phyloP scores from a whole-genome alignment of 805 yeast genomes.

The Monosporozyma yasuniensis region DNA sequence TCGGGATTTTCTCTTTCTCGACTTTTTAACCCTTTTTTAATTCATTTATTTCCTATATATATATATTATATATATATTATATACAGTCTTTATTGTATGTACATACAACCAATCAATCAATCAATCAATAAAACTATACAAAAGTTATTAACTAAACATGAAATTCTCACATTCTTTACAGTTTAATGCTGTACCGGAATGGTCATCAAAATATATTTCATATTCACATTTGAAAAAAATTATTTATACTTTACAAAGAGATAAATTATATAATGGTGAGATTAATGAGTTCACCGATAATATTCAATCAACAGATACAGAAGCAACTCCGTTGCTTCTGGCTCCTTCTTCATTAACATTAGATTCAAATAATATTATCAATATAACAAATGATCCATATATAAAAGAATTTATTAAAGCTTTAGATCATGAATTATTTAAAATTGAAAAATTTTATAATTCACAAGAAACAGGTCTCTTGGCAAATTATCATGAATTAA shows the following conservation, averaged over 20 bases:
- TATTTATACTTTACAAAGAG: slow-evolving; percentile 75
- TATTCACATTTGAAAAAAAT: slow-evolving; percentile 81
- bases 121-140: neutral
- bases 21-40: no score
- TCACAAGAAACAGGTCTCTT: slow-evolving; percentile 45
- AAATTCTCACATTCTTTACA: slow-evolving; percentile 92
- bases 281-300: neutral
- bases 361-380: no score
- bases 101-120: neutral
- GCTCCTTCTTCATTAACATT: neutral
- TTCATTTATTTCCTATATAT: no score
- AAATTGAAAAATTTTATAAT: slow-evolving; percentile 67
- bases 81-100: no score
- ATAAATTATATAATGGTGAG: slow-evolving; percentile 27
- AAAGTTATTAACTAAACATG: slow-evolving; percentile 39
- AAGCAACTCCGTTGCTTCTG: slow-evolving; percentile 15
- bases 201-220: slow-evolving; percentile 88
- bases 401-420: slow-evolving; percentile 56
- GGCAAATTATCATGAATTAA: slow-evolving; percentile 41
- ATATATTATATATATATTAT: no score
- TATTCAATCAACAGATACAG: slow-evolving; percentile 6
- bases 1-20: no score
- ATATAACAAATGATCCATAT: slow-evolving; percentile 31
- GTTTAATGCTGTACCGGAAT: slow-evolving; percentile 96
- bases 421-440: slow-evolving; percentile 64